Conservation (phyloP, 2,329 filamentous ascomycete species). For the Sarocladiaceae sp. region DNA sequence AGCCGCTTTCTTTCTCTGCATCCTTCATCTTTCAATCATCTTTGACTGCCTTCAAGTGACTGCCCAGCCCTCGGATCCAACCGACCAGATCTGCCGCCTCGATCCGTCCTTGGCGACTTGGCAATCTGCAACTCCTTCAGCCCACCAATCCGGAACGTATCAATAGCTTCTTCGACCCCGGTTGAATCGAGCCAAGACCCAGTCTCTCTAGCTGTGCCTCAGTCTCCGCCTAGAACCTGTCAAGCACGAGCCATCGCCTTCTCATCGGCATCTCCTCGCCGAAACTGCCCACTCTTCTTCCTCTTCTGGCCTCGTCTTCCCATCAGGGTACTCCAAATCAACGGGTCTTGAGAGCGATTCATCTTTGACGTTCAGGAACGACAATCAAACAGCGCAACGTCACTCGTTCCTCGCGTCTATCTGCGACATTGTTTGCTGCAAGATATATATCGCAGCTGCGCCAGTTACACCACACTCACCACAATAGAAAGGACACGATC, state of each 20-base stretch:
- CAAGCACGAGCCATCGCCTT: neutral
- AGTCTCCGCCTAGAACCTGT: neutral
- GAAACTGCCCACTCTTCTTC: neutral
- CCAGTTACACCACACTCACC: no score
- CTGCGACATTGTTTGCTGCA: no score
- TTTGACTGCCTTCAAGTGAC: neutral
- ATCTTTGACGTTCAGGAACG: no score
- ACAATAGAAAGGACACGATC: no score
- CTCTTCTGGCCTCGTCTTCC: neutral
- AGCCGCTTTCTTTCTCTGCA: neutral
- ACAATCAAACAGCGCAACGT: no score
- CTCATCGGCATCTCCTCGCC: neutral
- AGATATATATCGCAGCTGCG: no score
- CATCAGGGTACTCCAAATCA: neutral
- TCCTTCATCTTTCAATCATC: neutral
- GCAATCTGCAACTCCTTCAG: neutral
- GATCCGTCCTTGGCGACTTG: conserved; percentile 9
- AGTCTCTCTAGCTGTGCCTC: neutral
- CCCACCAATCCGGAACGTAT: no score
- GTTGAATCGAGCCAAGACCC: neutral
- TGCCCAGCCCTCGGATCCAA: neutral
- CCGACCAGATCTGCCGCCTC: neutral
- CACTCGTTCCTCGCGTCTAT: no score
- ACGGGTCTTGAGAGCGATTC: neutral
- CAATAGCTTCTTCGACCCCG: no score